Percentiles rank a stretch among this genome's conserved stretches.
Conservation (phyloP, 192 early-diverging fungal species). For the Chytriomyces hyalinus region DNA sequence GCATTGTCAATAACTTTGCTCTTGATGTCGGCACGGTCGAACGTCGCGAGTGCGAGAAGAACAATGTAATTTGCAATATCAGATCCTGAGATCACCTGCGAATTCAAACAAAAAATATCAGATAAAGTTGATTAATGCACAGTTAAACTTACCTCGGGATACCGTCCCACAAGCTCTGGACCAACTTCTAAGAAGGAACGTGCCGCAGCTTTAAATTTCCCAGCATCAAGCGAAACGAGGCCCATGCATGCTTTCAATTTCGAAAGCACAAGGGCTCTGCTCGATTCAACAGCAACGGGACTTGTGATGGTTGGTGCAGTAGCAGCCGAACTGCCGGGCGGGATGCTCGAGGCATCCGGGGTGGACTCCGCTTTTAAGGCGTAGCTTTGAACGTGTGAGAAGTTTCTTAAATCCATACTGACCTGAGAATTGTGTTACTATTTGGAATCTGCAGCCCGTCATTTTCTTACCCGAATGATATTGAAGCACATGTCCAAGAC, state of each 20-base stretch:
- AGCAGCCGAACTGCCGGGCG: not conserved
- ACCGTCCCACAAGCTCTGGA: conserved; percentile 15
- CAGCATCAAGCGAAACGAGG: conserved; percentile 63
- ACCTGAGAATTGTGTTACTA: conserved; percentile 48
- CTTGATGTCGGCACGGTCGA: conserved; percentile 75
- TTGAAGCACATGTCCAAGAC: conserved; percentile 82
- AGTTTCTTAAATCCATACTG: conserved; percentile 72
- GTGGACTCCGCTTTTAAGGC: conserved; percentile 72
- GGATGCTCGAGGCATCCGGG: conserved; percentile 49
- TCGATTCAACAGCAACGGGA: not conserved
- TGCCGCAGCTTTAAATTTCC: conserved; percentile 69
- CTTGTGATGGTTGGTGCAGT: conserved; percentile 1
- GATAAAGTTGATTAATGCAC: not conserved
- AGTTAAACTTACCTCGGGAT: conserved; percentile 12
- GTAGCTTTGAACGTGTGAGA: conserved; percentile 70
- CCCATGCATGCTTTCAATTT: conserved; percentile 72
- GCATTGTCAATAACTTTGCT: conserved; percentile 72
- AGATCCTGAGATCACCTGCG: conserved; percentile 66
- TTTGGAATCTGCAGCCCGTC: conserved; percentile 25
- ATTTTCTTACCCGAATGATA: conserved; percentile 69
- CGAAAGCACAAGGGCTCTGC: conserved; percentile 56
- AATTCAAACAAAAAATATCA: no score
- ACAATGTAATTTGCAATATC: conserved; percentile 84
- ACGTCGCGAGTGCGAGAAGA: conserved; percentile 78
- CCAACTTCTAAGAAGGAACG: conserved; percentile 62